phyloP scores from a whole-genome alignment of 257 asterid species.

The Solanum bulbocastanum region DNA sequence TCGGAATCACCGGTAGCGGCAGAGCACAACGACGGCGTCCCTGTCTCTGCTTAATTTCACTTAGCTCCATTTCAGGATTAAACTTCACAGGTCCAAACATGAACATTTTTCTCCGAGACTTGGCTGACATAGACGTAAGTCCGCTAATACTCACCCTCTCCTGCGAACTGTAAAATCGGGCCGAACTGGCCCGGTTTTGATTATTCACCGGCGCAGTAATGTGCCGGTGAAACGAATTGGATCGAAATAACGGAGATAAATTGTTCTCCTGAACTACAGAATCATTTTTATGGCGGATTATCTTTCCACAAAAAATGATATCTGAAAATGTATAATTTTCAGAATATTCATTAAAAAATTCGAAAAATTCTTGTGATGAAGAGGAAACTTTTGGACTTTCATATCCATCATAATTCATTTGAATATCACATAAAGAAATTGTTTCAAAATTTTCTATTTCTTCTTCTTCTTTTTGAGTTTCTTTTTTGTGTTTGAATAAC shows the following conservation, averaged over 20 bases:
- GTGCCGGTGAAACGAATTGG: not conserved
- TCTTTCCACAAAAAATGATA: not conserved
- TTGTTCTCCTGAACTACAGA: not conserved
- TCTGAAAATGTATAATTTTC: not conserved
- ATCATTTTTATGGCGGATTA: not conserved
- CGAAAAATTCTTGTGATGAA: not conserved
- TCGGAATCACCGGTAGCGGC: not conserved
- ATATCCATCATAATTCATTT: not conserved
- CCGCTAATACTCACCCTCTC: constrained; percentile 46
- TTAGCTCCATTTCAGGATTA: constrained; percentile 70
- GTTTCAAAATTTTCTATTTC: not conserved
- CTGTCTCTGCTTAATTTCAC: constrained; percentile 53
- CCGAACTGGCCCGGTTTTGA: not conserved
- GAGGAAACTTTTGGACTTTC: not conserved
- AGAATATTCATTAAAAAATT: not conserved
- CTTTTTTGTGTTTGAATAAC: not conserved
- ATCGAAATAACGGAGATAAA: not conserved
- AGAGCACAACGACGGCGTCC: constrained; percentile 3
- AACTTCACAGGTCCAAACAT: constrained; percentile 76
- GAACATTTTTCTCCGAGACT: constrained; percentile 54
- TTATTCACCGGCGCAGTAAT: not conserved
- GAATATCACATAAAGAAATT: not conserved
- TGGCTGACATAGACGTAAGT: constrained; percentile 62
- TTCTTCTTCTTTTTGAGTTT: not conserved
- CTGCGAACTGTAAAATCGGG: not conserved